Conservation (phyloP, 1,139 yeast species). For the Candida sanyaensis region DNA sequence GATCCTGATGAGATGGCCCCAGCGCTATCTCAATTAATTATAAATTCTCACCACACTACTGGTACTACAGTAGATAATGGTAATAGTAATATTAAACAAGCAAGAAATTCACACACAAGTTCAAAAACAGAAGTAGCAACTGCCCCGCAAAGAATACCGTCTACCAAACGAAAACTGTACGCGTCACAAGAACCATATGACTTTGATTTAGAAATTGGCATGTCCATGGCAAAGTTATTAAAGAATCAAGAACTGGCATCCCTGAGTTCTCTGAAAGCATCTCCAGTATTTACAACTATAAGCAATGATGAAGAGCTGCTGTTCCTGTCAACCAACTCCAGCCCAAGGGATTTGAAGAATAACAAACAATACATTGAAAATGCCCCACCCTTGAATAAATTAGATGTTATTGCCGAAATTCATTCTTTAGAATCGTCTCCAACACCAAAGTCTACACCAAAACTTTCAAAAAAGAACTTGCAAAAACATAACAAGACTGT, state of each 20-base stretch:
- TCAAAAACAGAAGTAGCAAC: not conserved
- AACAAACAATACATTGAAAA: conserved; percentile 10
- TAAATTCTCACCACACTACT: conserved; percentile 7
- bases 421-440: conserved; percentile 38
- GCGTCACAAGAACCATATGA: conserved; percentile 13
- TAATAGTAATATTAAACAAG: conserved; percentile 4
- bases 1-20: conserved; percentile 49
- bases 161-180: not conserved
- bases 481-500: conserved; percentile 9
- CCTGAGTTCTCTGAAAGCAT: conserved; percentile 24
- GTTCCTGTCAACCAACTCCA: conserved; percentile 34
- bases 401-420: conserved; percentile 47
- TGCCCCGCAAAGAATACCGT: conserved; percentile 5
- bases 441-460: conserved; percentile 28
- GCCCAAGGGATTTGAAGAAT: conserved; percentile 7
- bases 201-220: conserved; percentile 46
- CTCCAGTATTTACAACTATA: conserved; percentile 41
- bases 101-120: conserved; percentile 2
- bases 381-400: conserved; percentile 19
- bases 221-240: conserved; percentile 46
- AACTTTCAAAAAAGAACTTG: conserved; percentile 14
- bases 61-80: conserved; percentile 12
- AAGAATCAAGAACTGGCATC: conserved; percentile 27
- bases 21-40: conserved; percentile 39
- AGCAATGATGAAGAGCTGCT: conserved; percentile 42